These are phyloP conservation scores for Ambrosia hybrid DNA, from an alignment of 140 eudicot genomes.

Conservation along the genomic window DNA sequence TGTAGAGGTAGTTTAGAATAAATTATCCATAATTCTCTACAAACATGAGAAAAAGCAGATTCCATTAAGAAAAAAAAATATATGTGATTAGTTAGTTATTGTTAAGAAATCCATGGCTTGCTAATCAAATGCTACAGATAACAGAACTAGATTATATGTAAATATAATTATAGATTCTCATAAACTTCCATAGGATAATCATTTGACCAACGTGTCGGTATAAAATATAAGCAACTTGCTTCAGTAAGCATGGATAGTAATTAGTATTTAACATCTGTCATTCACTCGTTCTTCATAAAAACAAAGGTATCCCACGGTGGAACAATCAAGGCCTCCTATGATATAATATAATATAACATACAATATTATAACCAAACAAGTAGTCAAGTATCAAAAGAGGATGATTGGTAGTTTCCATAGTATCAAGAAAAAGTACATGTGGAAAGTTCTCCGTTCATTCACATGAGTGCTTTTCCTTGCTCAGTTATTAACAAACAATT, in stretches of 20 bases:
- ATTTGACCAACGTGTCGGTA: background rate
- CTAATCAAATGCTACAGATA: background rate
- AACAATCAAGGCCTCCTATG: background rate
- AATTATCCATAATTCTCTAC: background rate
- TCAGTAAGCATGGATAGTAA: conserved; percentile 5
- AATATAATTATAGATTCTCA: background rate
- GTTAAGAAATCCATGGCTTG: background rate
- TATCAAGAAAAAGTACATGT: conserved; percentile 12
- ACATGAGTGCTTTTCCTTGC: conserved; percentile 1
- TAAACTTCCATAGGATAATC: conserved; percentile 8
- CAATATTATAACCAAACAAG: background rate
- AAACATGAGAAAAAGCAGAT: background rate
- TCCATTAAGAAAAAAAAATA: background rate
- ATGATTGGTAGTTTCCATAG: background rate
- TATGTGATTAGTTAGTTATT: too few relatives aligned
- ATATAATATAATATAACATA: background rate
- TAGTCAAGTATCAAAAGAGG: background rate
- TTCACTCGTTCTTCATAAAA: background rate
- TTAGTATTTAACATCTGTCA: background rate
- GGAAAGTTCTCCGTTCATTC: background rate
- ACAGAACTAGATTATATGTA: conserved; percentile 7
- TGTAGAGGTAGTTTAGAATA: background rate
- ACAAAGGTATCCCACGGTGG: conserved; percentile 4
- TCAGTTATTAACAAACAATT: background rate
- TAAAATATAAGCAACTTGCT: conserved; percentile 3